These are phyloP conservation scores for Aspergillus eucalypticola DNA, from an alignment of 2,329 filamentous ascomycete genomes.

Conservation along the genomic window DNA sequence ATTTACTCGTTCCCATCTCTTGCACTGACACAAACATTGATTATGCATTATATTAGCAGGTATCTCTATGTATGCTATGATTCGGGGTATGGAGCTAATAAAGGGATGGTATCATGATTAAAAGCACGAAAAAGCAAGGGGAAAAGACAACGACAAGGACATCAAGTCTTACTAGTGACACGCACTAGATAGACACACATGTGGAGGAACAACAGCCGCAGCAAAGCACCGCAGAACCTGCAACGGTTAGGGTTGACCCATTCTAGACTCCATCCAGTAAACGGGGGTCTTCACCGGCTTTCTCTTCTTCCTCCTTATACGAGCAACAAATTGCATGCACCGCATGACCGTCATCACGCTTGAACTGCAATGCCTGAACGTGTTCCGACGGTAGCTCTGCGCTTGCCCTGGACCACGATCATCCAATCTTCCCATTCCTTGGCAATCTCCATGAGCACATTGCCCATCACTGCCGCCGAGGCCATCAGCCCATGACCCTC, in stretches of 20 bases:
- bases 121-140: constrained; percentile 7
- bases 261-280: neutral
- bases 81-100: constrained; percentile 21
- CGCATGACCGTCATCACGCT: constrained; percentile 1
- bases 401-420: constrained; percentile 53
- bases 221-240: constrained; percentile 22
- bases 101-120: constrained; percentile 24
- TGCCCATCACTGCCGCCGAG: constrained; percentile 86
- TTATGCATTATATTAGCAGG: constrained; percentile 25
- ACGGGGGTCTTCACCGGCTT: neutral
- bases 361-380: constrained; percentile 23
- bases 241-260: constrained; percentile 16
- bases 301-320: neutral
- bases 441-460: constrained; percentile 90
- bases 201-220: constrained; percentile 4
- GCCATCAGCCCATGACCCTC: constrained; percentile 97
- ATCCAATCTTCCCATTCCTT: constrained; percentile 92
- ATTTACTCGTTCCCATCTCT: no score
- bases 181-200: neutral
- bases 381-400: constrained; percentile 32
- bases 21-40: neutral
- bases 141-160: neutral
- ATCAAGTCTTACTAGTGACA: constrained; percentile 9
- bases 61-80: constrained; percentile 24
- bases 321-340: neutral